A percentile compares a stretch with the other conserved stretches of the same genome.
phyloP scores from a whole-genome alignment of 768 basidiomycete species.

The Leucocoprinus birnbaumii region DNA sequence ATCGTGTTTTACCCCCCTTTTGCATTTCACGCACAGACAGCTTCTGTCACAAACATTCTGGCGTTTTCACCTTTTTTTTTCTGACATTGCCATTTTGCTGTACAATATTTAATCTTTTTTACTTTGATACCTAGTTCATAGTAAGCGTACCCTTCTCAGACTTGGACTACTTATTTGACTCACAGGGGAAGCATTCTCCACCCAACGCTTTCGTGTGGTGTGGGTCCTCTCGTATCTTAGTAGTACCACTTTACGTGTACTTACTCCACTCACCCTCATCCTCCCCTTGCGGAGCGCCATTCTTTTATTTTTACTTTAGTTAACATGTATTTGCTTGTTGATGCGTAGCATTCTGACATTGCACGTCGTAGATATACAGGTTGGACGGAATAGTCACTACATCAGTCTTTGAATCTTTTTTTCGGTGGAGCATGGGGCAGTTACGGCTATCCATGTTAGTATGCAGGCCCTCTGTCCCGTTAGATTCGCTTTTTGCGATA shows the following conservation, averaged over 20 bases:
- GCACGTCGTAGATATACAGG: background rate
- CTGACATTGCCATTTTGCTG: background rate
- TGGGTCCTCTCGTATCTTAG: background rate
- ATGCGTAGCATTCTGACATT: background rate
- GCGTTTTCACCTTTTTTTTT: too few species aligned
- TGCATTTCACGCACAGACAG: too few species aligned
- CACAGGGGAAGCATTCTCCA: background rate
- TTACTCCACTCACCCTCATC: background rate
- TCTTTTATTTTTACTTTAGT: background rate
- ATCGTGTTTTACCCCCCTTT: background rate
- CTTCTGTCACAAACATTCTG: too few species aligned
- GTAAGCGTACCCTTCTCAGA: background rate
- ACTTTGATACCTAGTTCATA: background rate
- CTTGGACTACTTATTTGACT: background rate
- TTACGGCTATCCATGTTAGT: too few species aligned
- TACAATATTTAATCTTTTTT: background rate
- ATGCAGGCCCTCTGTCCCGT: too few species aligned
- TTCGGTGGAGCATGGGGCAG: too few species aligned
- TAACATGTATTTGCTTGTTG: background rate
- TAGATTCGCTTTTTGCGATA: too few species aligned
- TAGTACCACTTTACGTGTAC: background rate
- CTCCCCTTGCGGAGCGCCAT: background rate
- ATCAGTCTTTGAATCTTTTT: too few species aligned
- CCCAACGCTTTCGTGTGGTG: background rate
- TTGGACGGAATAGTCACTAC: background rate